Evolutionary conservation across 805 yeast genomes (phyloP).

Genomic region (Wickerhamiella bombiphila): DNA sequence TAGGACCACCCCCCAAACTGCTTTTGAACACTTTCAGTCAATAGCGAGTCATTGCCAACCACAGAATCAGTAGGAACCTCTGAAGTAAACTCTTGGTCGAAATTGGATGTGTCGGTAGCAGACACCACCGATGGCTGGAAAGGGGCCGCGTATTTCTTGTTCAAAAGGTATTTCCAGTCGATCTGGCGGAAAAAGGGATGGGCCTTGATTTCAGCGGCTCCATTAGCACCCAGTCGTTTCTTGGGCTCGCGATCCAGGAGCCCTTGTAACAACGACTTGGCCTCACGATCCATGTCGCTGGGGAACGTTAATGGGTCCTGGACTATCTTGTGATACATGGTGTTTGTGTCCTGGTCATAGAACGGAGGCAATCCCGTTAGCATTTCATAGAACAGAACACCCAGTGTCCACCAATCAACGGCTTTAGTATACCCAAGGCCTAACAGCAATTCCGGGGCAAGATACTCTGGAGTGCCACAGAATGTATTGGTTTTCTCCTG

Average conservation of each 20-base stretch:
- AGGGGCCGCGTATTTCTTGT: conserved; percentile 88
- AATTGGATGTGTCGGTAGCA: conserved; percentile 81
- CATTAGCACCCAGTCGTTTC: conserved; percentile 59
- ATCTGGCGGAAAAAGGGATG: conserved; percentile 81
- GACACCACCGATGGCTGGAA: conserved; percentile 82
- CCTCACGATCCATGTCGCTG: conserved; percentile 69
- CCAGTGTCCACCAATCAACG: conserved; percentile 98
- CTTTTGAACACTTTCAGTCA: conserved; percentile 89
- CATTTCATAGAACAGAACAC: conserved; percentile 89
- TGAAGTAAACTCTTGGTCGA: conserved; percentile 72
- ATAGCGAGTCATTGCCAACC: conserved; percentile 59
- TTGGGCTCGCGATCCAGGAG: conserved; percentile 75
- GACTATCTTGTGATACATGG: conserved; percentile 86
- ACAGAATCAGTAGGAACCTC: conserved; percentile 93
- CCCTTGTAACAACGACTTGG: conserved; percentile 61
- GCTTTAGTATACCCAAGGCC: conserved; percentile 91
- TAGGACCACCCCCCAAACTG: conserved; percentile 99
- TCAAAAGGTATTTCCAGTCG: conserved; percentile 72
- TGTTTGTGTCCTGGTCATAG: conserved; percentile 83
- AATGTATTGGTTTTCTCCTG: conserved; percentile 79
- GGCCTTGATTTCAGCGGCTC: conserved; percentile 67
- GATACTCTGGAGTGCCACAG: conserved; percentile 96
- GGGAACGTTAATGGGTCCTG: conserved; percentile 86
- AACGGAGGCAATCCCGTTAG: conserved; percentile 94
- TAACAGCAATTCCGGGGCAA: conserved; percentile 84